These are phyloP conservation scores for Albifimbria verrucaria DNA, from an alignment of 2,329 filamentous ascomycete species.

Conservation along the genomic window DNA sequence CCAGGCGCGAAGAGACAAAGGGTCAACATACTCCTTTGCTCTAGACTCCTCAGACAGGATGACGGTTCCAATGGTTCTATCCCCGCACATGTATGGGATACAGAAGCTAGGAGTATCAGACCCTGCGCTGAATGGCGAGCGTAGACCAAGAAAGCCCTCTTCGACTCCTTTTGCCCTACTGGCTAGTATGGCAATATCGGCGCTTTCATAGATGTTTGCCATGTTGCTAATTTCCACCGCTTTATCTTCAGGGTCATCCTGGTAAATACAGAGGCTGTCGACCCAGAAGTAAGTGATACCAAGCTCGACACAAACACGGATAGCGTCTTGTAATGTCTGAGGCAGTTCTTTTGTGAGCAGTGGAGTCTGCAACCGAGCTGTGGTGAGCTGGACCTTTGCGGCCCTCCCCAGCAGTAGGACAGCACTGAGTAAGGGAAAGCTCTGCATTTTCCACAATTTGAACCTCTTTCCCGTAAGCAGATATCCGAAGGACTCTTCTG, in stretches of 20 bases:
- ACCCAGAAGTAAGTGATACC: constrained; percentile 5
- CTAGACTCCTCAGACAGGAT: no score
- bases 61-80: no score
- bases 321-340: constrained; percentile 1
- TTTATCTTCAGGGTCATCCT: constrained; percentile 9
- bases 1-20: no score
- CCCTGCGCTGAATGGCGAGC: no score
- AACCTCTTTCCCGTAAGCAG: no score
- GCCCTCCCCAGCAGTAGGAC: constrained; percentile 5
- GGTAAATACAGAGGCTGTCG: constrained; percentile 9
- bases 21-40: no score
- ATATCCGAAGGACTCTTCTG: no score
- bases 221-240: constrained; percentile 8
- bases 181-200: neutral
- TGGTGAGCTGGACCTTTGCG: constrained; percentile 1
- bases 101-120: no score
- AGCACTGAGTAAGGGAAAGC: constrained; percentile 3
- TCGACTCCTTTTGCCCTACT: constrained; percentile 2
- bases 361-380: neutral
- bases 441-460: no score
- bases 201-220: constrained; percentile 8
- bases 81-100: no score
- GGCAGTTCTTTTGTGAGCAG: neutral
- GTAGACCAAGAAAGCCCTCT: constrained; percentile 3
- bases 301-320: constrained; percentile 2